Conservation (phyloP, 2,329 filamentous ascomycete genomes). For the Penicillium sp. region DNA sequence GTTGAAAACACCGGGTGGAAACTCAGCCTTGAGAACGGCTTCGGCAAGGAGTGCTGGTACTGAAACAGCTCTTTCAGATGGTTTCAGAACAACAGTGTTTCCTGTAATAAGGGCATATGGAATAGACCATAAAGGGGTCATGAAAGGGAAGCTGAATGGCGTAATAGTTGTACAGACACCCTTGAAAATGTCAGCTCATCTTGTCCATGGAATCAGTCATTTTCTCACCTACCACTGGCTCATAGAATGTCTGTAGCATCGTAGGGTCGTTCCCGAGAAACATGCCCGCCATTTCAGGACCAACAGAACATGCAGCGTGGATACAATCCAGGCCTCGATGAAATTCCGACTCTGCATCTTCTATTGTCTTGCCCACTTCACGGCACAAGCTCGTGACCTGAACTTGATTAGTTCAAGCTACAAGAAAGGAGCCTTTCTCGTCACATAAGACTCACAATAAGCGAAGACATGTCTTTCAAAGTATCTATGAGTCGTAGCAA, state of each 20-base stretch:
- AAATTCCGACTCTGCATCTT: constrained; percentile 27
- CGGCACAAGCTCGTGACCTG: constrained; percentile 18
- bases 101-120: constrained; percentile 63
- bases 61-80: constrained; percentile 63
- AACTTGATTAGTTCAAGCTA: neutral
- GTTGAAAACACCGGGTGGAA: constrained; percentile 65
- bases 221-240: constrained; percentile 18
- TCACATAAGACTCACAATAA: constrained; percentile 9
- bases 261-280: constrained; percentile 23
- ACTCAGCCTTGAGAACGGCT: constrained; percentile 60
- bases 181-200: neutral
- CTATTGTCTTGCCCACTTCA: constrained; percentile 28
- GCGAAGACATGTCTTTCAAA: constrained; percentile 16
- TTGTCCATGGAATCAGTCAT: neutral
- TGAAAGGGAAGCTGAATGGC: constrained; percentile 59
- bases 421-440: neutral
- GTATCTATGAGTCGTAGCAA: constrained; percentile 20
- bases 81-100: constrained; percentile 63
- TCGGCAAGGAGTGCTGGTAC: constrained; percentile 64
- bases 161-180: constrained; percentile 60
- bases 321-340: constrained; percentile 29
- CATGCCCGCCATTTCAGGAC: constrained; percentile 27
- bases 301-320: constrained; percentile 27
- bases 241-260: constrained; percentile 22
- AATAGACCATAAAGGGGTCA: constrained; percentile 66